Evolutionary conservation across 164 flowering plant genomes (phyloP).

Genomic region (Nymphaea colorata): DNA sequence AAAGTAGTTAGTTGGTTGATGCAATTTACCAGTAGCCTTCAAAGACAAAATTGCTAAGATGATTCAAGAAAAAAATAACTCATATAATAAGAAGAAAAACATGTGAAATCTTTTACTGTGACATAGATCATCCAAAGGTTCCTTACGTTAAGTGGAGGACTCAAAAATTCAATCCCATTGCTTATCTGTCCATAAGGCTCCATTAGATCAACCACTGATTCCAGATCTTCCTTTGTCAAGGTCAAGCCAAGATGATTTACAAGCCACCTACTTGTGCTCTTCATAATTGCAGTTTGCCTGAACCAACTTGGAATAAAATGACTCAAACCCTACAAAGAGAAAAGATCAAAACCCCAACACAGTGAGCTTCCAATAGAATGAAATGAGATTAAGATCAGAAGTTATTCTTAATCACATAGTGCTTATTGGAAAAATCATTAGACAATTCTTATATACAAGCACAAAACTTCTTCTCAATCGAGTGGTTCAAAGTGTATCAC

Average conservation of each 20-base stretch:
- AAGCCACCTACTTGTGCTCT: constrained; percentile 44
- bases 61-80: not conserved
- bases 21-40: too few species aligned
- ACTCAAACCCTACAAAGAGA: constrained; percentile 53
- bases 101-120: not conserved
- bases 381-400: too few species aligned
- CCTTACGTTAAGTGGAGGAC: constrained; percentile 88
- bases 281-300: constrained; percentile 45
- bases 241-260: constrained; percentile 86
- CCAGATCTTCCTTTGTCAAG: constrained; percentile 63
- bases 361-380: too few species aligned
- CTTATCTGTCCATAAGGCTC: constrained; percentile 91
- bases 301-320: constrained; percentile 50
- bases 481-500: too few species aligned
- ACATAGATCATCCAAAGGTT: not conserved
- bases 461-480: too few species aligned
- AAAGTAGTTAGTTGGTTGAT: too few species aligned
- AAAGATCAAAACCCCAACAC: not conserved
- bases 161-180: constrained; percentile 77
- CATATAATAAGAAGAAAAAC: not conserved
- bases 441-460: too few species aligned
- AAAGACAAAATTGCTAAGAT: not conserved
- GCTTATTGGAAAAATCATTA: too few species aligned
- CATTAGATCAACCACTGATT: constrained; percentile 84
- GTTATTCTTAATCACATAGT: too few species aligned